phyloP scores from a whole-genome alignment of 495 filamentous ascomycete genomes.

The Penicillium manginii region DNA sequence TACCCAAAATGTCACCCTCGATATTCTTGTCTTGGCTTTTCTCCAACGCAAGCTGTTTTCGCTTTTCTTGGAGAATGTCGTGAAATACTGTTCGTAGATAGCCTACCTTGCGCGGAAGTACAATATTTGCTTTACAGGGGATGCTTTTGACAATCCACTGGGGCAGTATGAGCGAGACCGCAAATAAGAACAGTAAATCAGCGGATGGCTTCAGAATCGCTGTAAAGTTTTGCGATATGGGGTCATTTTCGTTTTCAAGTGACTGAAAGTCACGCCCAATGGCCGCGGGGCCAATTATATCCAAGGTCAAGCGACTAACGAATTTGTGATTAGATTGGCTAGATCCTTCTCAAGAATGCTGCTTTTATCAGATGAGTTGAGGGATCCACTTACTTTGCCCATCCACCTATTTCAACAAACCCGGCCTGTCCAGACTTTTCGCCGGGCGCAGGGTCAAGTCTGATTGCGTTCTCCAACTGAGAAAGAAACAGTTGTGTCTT shows the following conservation, averaged over 20 bases:
- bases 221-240: constrained; percentile 69
- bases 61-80: constrained; percentile 69
- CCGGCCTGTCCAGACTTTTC: constrained; percentile 44
- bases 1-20: constrained; percentile 73
- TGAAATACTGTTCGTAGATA: constrained; percentile 66
- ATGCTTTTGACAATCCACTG: constrained; percentile 53
- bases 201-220: constrained; percentile 52
- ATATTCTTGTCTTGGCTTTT: constrained; percentile 56
- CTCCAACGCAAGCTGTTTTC: constrained; percentile 50
- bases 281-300: constrained; percentile 84
- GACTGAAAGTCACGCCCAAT: constrained; percentile 80
- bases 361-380: no score
- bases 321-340: not conserved
- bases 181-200: constrained; percentile 52
- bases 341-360: not conserved
- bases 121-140: constrained; percentile 69
- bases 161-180: constrained; percentile 50
- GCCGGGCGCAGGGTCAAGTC: constrained; percentile 36
- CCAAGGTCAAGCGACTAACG: constrained; percentile 69
- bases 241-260: constrained; percentile 63
- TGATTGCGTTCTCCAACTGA: constrained; percentile 46
- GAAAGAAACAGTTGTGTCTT: constrained; percentile 49
- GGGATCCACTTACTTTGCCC: constrained; percentile 54
- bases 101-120: constrained; percentile 57
- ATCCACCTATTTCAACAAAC: constrained; percentile 68